Evolutionary conservation across 2,329 filamentous ascomycete species (phyloP).

Genomic region (Peltaster fructicola): DNA sequence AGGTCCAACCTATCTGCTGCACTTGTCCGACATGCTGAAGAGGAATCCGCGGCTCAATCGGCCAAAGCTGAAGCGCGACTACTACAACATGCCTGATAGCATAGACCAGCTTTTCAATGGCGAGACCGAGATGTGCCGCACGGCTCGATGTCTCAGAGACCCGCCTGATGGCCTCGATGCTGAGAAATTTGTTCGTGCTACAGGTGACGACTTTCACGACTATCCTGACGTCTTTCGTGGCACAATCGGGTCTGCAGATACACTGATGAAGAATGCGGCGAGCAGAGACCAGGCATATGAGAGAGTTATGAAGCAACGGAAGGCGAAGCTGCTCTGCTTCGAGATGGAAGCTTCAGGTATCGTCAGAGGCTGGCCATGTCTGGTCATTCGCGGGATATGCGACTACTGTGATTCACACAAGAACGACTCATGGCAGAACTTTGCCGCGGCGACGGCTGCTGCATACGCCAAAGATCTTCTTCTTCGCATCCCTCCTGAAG

Average conservation of each 20-base stretch:
- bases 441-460: conserved; percentile 8
- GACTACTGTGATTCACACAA: conserved; percentile 11
- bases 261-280: conserved; percentile 21
- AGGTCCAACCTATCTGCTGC: too few species aligned
- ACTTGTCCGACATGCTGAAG: too few species aligned
- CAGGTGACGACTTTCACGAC: background rate
- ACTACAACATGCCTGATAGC: too few species aligned
- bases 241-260: conserved; percentile 22
- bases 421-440: conserved; percentile 9
- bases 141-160: too few species aligned
- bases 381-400: conserved; percentile 10
- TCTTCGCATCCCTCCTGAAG: background rate
- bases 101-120: too few species aligned
- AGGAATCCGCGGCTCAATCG: too few species aligned
- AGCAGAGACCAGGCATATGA: conserved; percentile 5
- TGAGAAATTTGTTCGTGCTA: too few species aligned
- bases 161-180: too few species aligned
- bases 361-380: conserved; percentile 8
- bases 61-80: too few species aligned
- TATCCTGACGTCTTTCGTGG: conserved; percentile 21
- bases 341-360: conserved; percentile 12
- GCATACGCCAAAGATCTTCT: conserved; percentile 9
- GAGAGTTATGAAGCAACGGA: conserved; percentile 2
- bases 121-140: too few species aligned
- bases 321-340: conserved; percentile 6